A percentile compares a stretch with the other conserved stretches of the same genome.
These are phyloP conservation scores for Paraphoma chrysanthemicola DNA, from an alignment of 2,329 filamentous ascomycete genomes.

Conservation along the genomic window DNA sequence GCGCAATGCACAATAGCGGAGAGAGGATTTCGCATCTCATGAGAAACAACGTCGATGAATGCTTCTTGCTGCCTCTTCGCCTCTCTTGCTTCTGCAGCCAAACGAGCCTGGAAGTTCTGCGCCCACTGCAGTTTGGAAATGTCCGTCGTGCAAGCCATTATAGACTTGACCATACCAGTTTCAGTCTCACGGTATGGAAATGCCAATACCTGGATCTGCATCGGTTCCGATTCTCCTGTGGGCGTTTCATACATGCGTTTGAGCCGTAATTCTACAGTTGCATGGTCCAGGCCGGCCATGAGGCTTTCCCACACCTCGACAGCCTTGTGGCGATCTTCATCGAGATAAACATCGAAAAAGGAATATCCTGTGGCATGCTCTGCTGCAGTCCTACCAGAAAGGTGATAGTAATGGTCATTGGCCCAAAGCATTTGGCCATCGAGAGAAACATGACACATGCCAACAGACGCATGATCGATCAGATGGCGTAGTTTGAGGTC, in stretches of 20 bases:
- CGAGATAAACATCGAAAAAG: slow-evolving; percentile 36
- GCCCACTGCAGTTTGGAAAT: slow-evolving; percentile 50
- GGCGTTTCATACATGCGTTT: slow-evolving; percentile 41
- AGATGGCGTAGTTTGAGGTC: slow-evolving; percentile 44
- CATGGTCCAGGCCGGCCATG: slow-evolving; percentile 31
- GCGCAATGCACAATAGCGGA: slow-evolving; percentile 54
- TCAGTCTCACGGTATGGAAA: slow-evolving; percentile 42
- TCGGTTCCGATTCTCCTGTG: slow-evolving; percentile 37
- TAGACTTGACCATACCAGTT: slow-evolving; percentile 35
- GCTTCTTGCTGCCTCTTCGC: slow-evolving; percentile 49
- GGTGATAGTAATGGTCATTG: slow-evolving; percentile 42
- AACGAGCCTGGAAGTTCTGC: slow-evolving; percentile 46
- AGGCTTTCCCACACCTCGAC: slow-evolving; percentile 34
- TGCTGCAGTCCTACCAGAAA: slow-evolving; percentile 28
- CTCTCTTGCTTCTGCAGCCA: slow-evolving; percentile 47
- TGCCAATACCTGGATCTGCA: slow-evolving; percentile 41
- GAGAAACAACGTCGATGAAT: slow-evolving; percentile 49
- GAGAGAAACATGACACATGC: slow-evolving; percentile 41
- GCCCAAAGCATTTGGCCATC: slow-evolving; percentile 43
- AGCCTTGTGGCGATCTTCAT: slow-evolving; percentile 34
- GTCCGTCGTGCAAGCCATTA: slow-evolving; percentile 50
- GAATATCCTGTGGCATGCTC: slow-evolving; percentile 19
- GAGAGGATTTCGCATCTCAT: slow-evolving; percentile 57
- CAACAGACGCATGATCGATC: slow-evolving; percentile 44
- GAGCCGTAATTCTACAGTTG: slow-evolving; percentile 35